These are phyloP conservation scores for Scheffersomyces cryptocercus DNA, from an alignment of 1,139 yeast genomes.

Conservation along the genomic window DNA sequence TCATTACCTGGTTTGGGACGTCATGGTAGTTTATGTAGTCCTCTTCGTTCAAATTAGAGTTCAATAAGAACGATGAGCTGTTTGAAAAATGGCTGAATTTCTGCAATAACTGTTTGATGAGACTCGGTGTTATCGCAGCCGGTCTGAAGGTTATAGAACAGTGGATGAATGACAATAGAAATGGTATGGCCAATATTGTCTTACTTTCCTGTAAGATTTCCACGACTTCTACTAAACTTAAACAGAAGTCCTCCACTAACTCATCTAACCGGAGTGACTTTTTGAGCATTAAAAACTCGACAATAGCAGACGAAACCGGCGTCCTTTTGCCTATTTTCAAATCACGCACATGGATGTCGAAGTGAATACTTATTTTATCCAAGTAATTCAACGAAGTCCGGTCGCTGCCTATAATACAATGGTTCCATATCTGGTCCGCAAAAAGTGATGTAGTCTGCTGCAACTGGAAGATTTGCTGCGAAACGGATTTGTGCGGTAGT, in stretches of 20 bases:
- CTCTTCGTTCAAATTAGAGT: conserved; percentile 30
- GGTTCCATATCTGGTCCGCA: conserved; percentile 38
- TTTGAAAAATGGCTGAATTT: conserved; percentile 20
- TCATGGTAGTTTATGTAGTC: conserved; percentile 37
- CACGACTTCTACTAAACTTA: conserved; percentile 37
- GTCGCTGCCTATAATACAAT: conserved; percentile 50
- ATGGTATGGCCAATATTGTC: conserved; percentile 48
- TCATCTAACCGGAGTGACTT: conserved; percentile 47
- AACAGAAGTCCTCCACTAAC: conserved; percentile 40
- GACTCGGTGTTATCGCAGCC: conserved; percentile 46
- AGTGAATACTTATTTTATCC: conserved; percentile 44
- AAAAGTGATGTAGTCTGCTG: conserved; percentile 38
- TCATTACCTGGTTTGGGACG: conserved; percentile 39
- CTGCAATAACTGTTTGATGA: conserved; percentile 23
- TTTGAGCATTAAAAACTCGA: conserved; percentile 40
- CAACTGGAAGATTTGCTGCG: conserved; percentile 21
- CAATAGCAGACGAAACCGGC: conserved; percentile 33
- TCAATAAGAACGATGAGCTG: conserved; percentile 25
- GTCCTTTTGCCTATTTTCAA: conserved; percentile 30
- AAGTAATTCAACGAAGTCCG: conserved; percentile 52
- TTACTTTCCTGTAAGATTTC: conserved; percentile 23
- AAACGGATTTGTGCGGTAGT: conserved; percentile 7
- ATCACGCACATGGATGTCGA: conserved; percentile 27
- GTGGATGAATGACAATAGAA: conserved; percentile 53
- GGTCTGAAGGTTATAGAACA: conserved; percentile 58